Evolutionary conservation across 176 grass and related monocot species (phyloP), one percentile per base, ranked within the genome.

Genomic region (Raddia distichophylla): DNA sequence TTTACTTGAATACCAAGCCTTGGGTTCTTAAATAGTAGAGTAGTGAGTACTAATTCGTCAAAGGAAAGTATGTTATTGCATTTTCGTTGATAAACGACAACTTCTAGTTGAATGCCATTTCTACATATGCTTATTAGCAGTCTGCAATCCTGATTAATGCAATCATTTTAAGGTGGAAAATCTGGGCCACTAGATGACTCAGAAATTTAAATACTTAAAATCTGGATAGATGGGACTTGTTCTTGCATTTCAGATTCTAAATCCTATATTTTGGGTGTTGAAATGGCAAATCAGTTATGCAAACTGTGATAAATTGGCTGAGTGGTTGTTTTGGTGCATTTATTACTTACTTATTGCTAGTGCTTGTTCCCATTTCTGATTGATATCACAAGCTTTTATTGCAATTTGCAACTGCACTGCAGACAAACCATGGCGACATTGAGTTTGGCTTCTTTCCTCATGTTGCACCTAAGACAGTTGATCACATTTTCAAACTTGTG

Each of bases 401-500:
- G 71, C 61, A 74, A 69, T n/a, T 45, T 85, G 71, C 61, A 74
- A 69, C 16, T 95, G 9, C 44, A 9, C 15, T 87, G 80, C 92
- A 98, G 96, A 95, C 93, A 62, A 84, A 84, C 42, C 89, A 95
- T 85, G 96, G 96, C 7, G 93, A 98, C 49, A 98, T 98, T 60
- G 96, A 95, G 80, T 98, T 98, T 44, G 96, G 96, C 46, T 95
- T 98, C 76, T 91, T 89, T 79, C 92, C 96, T 79, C 67, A 70
- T 82, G 89, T 95, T 84, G 96, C 93, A 67, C 93, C 92, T 32
- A 98, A 91, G 82, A 98, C 93, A 15, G 96, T 95, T 20, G 86
- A 95, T 40, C 96, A 93, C 82, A 98, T 98, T 20, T 98, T 88
- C 82, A 95, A 91, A 83, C 96, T 98, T 87, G 96, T 98, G 7